These are phyloP conservation scores for Clohesyomyces aquaticus DNA, from an alignment of 495 filamentous ascomycete genomes.

Conservation along the genomic window DNA sequence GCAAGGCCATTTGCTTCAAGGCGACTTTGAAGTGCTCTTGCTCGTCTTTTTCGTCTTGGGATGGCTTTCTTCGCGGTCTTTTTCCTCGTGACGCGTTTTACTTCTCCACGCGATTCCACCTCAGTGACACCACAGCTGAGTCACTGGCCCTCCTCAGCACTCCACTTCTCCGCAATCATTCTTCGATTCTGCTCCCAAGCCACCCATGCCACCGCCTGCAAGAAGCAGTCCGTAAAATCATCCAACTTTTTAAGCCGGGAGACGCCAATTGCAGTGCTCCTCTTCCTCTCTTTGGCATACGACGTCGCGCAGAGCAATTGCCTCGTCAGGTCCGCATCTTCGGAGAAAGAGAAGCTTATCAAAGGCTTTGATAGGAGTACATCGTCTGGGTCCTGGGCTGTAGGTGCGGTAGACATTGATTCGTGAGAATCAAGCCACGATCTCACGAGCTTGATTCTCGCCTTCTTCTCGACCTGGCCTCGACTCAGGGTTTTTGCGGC, in stretches of 20 bases:
- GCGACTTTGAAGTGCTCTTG: too few relatives aligned
- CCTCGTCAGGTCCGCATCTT: slow-evolving; percentile 25
- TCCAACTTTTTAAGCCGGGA: slow-evolving; percentile 70
- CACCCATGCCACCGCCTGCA: slow-evolving; percentile 86
- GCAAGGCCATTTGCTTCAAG: too few relatives aligned
- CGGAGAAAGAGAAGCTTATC: slow-evolving; percentile 19
- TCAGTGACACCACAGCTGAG: neutral
- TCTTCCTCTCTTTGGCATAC: slow-evolving; percentile 9
- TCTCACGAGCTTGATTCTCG: slow-evolving; percentile 32
- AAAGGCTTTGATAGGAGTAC: neutral
- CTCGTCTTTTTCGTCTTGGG: too few relatives aligned
- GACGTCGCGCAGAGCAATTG: slow-evolving; percentile 9
- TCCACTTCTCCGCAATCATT: slow-evolving; percentile 47
- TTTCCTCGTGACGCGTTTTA: neutral
- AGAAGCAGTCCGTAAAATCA: slow-evolving; percentile 85
- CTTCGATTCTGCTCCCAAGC: slow-evolving; percentile 76
- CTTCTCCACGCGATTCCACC: neutral
- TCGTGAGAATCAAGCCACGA: slow-evolving; percentile 25
- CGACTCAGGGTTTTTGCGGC: slow-evolving; percentile 13
- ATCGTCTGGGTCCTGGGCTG: neutral
- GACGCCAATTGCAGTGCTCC: slow-evolving; percentile 29
- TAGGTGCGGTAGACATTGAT: neutral
- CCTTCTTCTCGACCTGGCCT: slow-evolving; percentile 30
- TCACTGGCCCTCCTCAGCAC: slow-evolving; percentile 7
- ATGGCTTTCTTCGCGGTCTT: neutral